These are phyloP conservation scores for Magnolia changhungtana DNA, from an alignment of 164 flowering plant genomes.

Conservation along the genomic window DNA sequence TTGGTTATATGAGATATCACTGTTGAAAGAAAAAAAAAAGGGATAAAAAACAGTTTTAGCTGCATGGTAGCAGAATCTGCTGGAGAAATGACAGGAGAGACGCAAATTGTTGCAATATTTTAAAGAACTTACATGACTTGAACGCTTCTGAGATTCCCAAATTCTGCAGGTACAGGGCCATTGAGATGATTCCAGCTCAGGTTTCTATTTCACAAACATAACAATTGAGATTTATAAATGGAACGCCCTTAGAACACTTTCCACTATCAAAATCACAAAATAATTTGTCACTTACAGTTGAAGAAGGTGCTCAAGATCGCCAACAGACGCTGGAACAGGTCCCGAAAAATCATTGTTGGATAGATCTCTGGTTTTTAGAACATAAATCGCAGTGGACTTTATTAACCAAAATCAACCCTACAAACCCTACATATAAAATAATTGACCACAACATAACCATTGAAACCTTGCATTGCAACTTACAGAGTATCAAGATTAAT, in stretches of 20 bases:
- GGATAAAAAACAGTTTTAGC: not conserved
- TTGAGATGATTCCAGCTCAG: slow-evolving; percentile 58
- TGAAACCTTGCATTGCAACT: slow-evolving; percentile 10
- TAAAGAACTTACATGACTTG: slow-evolving; percentile 56
- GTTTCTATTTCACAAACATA: slow-evolving; percentile 34
- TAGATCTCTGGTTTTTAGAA: slow-evolving; percentile 54
- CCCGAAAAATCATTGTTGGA: slow-evolving; percentile 75
- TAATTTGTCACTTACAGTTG: slow-evolving; percentile 43
- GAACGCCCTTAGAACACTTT: not conserved
- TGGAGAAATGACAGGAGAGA: not conserved
- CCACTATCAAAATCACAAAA: not conserved
- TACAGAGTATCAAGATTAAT: slow-evolving; percentile 88
- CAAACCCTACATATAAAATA: not conserved
- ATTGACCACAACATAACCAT: not conserved
- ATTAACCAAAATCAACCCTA: not conserved
- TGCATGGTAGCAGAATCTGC: not conserved
- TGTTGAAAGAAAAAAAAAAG: slow-evolving; percentile 11
- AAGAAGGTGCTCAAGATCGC: slow-evolving; percentile 86
- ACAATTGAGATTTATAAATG: not conserved
- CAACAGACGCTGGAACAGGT: slow-evolving; percentile 67
- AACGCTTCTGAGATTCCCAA: slow-evolving; percentile 76
- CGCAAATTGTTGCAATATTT: not conserved
- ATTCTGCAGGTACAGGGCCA: slow-evolving; percentile 67
- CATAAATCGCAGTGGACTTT: not conserved
- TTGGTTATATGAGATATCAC: slow-evolving; percentile 78